phyloP scores from a whole-genome alignment of 768 basidiomycete species.

The Gelatoporia subvermispora region DNA sequence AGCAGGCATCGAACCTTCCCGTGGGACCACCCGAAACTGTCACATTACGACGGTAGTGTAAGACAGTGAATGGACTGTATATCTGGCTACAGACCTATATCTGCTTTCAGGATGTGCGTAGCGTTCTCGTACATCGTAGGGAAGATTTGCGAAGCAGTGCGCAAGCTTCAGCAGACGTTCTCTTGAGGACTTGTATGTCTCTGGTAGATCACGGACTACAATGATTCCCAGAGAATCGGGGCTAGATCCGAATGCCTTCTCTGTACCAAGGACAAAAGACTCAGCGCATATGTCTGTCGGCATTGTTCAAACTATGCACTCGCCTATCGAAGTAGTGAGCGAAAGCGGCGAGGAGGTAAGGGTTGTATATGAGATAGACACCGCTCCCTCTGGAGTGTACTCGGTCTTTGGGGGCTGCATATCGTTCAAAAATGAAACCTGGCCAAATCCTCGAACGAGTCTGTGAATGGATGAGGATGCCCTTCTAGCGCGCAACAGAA shows the following conservation, averaged over 20 bases:
- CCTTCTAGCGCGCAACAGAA: no score
- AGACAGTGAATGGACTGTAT: neutral
- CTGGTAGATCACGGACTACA: constrained; percentile 76
- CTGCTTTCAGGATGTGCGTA: constrained; percentile 68
- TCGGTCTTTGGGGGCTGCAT: constrained; percentile 20
- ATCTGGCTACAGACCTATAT: constrained; percentile 68
- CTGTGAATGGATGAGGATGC: no score
- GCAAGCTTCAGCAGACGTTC: constrained; percentile 71
- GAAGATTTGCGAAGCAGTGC: constrained; percentile 69
- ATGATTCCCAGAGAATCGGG: constrained; percentile 77
- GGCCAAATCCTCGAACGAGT: no score
- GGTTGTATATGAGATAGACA: constrained; percentile 58
- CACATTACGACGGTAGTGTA: neutral
- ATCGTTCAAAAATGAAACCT: no score
- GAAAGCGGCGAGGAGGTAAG: constrained; percentile 50
- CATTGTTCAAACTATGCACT: constrained; percentile 9
- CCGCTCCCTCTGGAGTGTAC: constrained; percentile 44
- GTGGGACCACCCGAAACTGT: constrained; percentile 94
- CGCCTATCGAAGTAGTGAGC: constrained; percentile 60
- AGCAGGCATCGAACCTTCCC: constrained; percentile 59
- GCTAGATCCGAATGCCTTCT: constrained; percentile 79
- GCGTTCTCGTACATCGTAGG: constrained; percentile 61
- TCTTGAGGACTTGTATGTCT: constrained; percentile 54
- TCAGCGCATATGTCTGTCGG: neutral
- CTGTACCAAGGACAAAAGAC: constrained; percentile 35